Evolutionary conservation across 1,284 basidiomycete species (phyloP), one percentile per base, ranked within the genome.

Genomic region (Dichomitus squalens): DNA sequence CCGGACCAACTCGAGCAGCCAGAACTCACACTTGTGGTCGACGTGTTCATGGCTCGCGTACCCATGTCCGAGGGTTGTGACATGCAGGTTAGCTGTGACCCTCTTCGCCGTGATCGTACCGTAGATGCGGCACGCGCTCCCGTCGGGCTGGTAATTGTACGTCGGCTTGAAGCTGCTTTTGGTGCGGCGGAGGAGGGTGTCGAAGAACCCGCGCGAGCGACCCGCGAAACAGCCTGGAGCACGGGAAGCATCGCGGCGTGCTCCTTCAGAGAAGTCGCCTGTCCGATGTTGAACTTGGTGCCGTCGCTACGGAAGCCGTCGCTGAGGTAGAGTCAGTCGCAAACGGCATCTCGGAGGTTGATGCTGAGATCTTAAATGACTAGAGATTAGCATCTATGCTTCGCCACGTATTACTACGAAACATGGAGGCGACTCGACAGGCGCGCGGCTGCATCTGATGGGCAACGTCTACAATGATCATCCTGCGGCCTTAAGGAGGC

Each of bases 1-100:
- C 16, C 16, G 25, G 33, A 11, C n/a, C 11, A 8, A 31, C 52
- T 16, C 41, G 44, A 61, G 55, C 49, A 49, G 52, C n/a, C 40
- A 21, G 16, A 12, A 77, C 85, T 65, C 66, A 95, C 93, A 72
- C 7, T 73, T 80, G 68, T 98, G 95, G 62, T 93, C 90, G 2
- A 95, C 93, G 71, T 98, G 95, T 60, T 93, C 84, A 61, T 82
- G 81, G 67, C 90, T 94, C 52, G 88, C 80, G 70, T 98, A 99
- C 14, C 96, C 96, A 72, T 98, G 96, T 0, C 96, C 96, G 1
- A 96, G 80, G 0, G 94, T 95, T 3, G 96, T 98, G 49, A 95
- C 81, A 66, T 96, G 93, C 47, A 95, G 71, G 68, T 96, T 95
- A 4, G 91, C 93, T 7, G 95, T 98, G 0, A 98, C 95, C 64